Base-by-base conservation (phyloP, 176 grass and related monocot species). In the Miscanthus lutarioriparius region DNA sequence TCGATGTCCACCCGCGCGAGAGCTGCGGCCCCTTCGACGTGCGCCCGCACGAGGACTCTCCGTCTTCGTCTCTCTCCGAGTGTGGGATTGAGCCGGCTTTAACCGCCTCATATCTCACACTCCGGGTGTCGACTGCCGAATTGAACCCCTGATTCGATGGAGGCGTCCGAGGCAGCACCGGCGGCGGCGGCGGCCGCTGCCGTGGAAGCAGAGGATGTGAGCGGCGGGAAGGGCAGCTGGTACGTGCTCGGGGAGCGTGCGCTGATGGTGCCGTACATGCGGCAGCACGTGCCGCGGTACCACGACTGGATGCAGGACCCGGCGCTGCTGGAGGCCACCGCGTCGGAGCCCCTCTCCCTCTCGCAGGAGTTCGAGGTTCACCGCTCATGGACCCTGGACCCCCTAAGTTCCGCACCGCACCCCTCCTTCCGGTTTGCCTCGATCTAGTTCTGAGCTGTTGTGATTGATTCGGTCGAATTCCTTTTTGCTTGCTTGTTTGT, bases 271-370 rank as follows among this genome's bases (percentile, higher is more conserved):
- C 92, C 92, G 5, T 97, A 94, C 86, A 91, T 91, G 86, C 71
- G 91, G 65, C 90, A 99, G 78, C 96, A 99, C 67, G 96, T 99
- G 20, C 89, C 83, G 26, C 83, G 74, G 64, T 94, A 99, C 91
- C 91, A 96, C 59, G 78, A 80, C 74, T 97, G 94, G 94, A 97
- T 97, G 88, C 86, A 92, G 70, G 92, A 97, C 77, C 90, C 92
- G 35, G 83, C 85, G 19, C 90, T 96, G 78, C 93, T 96, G 70
- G 76, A 91, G 78, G 93, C 91, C 81, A 94, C 93, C 17, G 96
- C 91, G 77, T 94, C 91, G 41, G 96, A 99, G 81, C 93, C 93
- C 15, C 87, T 99, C 72, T 86, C 91, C 40, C 85, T 94, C 25
- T 74, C 68, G 49, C 87, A 97, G 78, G 92, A 97, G 80, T 94